phyloP scores from a whole-genome alignment of 495 filamentous ascomycete species.

The Staphylotrichum longicolle region DNA sequence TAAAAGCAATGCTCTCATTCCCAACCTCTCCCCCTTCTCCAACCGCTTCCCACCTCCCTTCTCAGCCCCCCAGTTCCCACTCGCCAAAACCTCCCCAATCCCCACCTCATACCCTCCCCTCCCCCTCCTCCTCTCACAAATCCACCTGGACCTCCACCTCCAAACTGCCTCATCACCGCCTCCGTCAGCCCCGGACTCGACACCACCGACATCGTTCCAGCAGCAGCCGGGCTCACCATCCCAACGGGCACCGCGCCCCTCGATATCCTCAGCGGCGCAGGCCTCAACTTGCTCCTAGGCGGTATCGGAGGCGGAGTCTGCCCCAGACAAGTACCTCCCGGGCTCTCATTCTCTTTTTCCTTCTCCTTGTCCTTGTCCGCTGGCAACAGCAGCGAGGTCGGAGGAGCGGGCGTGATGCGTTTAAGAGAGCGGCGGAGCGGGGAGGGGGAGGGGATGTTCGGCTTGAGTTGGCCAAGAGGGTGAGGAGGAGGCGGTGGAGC shows the following conservation, averaged over 20 bases:
- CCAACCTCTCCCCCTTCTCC: not conserved
- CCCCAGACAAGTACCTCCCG: not conserved
- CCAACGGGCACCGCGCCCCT: not conserved
- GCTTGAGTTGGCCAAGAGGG: not conserved
- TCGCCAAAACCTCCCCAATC: slow-evolving; percentile 12
- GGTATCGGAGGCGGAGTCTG: slow-evolving; percentile 29
- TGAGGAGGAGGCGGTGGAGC: not conserved
- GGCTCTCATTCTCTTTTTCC: slow-evolving; percentile 12
- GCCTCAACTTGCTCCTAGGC: slow-evolving; percentile 30
- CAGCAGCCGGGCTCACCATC: not conserved
- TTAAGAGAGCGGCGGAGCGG: not conserved
- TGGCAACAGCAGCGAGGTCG: not conserved
- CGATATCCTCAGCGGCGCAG: slow-evolving; percentile 25
- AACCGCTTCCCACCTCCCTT: not conserved
- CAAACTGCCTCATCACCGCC: slow-evolving; percentile 38
- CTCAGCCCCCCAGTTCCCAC: not conserved
- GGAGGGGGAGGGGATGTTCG: not conserved
- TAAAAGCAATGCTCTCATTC: slow-evolving; percentile 15
- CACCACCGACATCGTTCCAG: slow-evolving; percentile 17
- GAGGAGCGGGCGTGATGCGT: not conserved
- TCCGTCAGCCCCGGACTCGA: slow-evolving; percentile 40
- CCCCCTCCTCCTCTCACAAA: not conserved
- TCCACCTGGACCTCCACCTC: slow-evolving; percentile 11
- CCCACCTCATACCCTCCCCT: not conserved
- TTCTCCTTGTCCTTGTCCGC: not conserved